These are phyloP conservation scores for Xylogone sp. DNA, from an alignment of 2,329 filamentous ascomycete genomes.

Conservation along the genomic window DNA sequence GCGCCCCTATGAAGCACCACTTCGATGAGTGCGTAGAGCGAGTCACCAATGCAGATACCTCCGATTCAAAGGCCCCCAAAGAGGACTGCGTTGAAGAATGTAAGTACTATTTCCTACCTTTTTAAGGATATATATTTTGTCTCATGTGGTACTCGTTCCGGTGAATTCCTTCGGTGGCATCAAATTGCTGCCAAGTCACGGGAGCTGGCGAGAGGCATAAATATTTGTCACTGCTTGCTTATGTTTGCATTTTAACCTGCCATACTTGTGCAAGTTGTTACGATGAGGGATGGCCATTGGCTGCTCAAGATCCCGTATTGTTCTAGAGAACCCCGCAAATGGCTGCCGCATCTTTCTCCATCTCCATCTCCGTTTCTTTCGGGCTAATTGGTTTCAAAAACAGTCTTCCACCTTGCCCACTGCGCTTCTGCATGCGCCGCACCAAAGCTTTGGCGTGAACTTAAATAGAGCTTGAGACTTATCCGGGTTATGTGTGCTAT, in stretches of 20 bases:
- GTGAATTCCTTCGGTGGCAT: no score
- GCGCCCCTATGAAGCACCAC: conserved; percentile 90
- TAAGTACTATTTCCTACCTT: conserved; percentile 50
- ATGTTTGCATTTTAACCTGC: no score
- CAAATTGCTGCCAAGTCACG: no score
- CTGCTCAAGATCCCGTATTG: no score
- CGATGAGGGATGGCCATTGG: no score
- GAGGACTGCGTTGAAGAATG: conserved; percentile 99
- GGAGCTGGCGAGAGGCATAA: no score
- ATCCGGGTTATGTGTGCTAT: not conserved
- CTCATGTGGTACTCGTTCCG: no score
- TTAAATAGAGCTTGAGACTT: conserved; percentile 64
- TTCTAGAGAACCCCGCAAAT: no score
- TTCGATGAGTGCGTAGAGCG: conserved; percentile 97
- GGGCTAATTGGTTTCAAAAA: conserved; percentile 9
- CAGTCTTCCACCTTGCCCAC: conserved; percentile 98
- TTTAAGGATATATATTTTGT: no score
- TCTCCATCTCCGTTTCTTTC: not conserved
- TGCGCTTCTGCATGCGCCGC: conserved; percentile 91
- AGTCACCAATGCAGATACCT: conserved; percentile 64
- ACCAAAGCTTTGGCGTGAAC: conserved; percentile 88
- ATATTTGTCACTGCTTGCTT: no score
- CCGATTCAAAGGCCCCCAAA: conserved; percentile 64
- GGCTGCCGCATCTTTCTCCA: not conserved
- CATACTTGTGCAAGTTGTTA: no score